phyloP scores from a whole-genome alignment of 2,329 filamentous ascomycete species.

The Cytospora chrysosperma region DNA sequence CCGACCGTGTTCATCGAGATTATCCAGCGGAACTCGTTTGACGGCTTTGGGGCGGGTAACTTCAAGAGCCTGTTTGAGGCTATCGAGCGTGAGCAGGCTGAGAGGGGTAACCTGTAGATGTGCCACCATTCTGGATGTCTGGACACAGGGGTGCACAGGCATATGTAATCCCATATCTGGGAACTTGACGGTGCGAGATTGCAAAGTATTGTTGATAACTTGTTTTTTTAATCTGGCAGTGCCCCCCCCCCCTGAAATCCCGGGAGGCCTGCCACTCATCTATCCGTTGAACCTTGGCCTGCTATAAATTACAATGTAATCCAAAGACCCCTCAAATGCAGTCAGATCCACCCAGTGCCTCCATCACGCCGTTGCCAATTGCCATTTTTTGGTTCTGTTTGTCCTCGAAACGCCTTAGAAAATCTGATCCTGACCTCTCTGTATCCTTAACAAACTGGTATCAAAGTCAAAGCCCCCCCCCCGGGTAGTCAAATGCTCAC shows the following conservation, averaged over 20 bases:
- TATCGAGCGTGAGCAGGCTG: constrained; percentile 87
- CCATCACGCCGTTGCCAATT: neutral
- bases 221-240: neutral
- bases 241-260: neutral
- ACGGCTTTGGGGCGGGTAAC: constrained; percentile 91
- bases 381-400: neutral
- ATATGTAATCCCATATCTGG: neutral
- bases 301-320: constrained; percentile 1
- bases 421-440: constrained; percentile 8
- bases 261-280: neutral
- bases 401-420: constrained; percentile 9
- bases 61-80: constrained; percentile 96
- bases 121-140: neutral
- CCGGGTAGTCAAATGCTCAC: neutral
- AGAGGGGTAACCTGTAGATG: constrained; percentile 73
- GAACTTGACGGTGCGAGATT: neutral
- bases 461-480: constrained; percentile 7
- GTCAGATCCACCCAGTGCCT: constrained; percentile 6
- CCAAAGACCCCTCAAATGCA: constrained; percentile 6
- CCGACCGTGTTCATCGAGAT: constrained; percentile 97
- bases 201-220: neutral
- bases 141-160: neutral
- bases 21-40: constrained; percentile 87
- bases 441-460: constrained; percentile 16
- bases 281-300: constrained; percentile 2